A percentile compares a stretch with the other conserved stretches of the same genome.
Evolutionary conservation across 163 green algal species (phyloP).

Genomic region (Scenedesmus sp.): DNA sequence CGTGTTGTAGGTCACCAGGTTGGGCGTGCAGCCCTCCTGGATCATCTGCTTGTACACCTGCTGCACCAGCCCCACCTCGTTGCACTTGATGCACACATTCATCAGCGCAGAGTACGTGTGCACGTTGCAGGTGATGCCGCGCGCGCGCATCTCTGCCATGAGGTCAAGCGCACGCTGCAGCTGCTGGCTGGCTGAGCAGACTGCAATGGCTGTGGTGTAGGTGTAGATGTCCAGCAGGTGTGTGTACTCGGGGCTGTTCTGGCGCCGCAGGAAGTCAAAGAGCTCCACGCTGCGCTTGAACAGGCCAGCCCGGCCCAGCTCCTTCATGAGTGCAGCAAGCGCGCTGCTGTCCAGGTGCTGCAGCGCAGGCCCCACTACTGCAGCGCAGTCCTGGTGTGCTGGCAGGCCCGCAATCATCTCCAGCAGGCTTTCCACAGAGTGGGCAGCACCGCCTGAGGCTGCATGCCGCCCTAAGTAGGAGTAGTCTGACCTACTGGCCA

Average conservation of each 20-base stretch:
- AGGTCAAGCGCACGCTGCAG: slow-evolving; percentile 75
- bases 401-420: slow-evolving; percentile 40
- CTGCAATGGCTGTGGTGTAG: slow-evolving; percentile 73
- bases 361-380: slow-evolving; percentile 53
- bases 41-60: slow-evolving; percentile 78
- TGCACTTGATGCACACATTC: slow-evolving; percentile 82
- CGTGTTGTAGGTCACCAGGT: slow-evolving; percentile 86
- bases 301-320: slow-evolving; percentile 77
- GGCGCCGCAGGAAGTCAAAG: slow-evolving; percentile 85
- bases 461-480: slow-evolving; percentile 19
- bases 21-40: slow-evolving; percentile 73
- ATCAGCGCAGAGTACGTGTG: slow-evolving; percentile 81
- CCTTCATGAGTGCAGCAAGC: slow-evolving; percentile 87
- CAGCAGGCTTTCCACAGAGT: slow-evolving; percentile 45
- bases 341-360: slow-evolving; percentile 86
- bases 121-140: slow-evolving; percentile 83
- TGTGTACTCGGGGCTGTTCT: slow-evolving; percentile 60
- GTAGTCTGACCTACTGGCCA: slow-evolving; percentile 40
- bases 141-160: slow-evolving; percentile 71
- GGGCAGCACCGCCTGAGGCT: slow-evolving; percentile 9
- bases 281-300: slow-evolving; percentile 74
- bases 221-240: slow-evolving; percentile 79
- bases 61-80: slow-evolving; percentile 73
- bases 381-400: slow-evolving; percentile 26
- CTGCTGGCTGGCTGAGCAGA: slow-evolving; percentile 62